Percentiles rank a stretch among this genome's conserved stretches.
phyloP scores from a whole-genome alignment of 352 stramenopile genomes.

The Phytophthora citrophthora region DNA sequence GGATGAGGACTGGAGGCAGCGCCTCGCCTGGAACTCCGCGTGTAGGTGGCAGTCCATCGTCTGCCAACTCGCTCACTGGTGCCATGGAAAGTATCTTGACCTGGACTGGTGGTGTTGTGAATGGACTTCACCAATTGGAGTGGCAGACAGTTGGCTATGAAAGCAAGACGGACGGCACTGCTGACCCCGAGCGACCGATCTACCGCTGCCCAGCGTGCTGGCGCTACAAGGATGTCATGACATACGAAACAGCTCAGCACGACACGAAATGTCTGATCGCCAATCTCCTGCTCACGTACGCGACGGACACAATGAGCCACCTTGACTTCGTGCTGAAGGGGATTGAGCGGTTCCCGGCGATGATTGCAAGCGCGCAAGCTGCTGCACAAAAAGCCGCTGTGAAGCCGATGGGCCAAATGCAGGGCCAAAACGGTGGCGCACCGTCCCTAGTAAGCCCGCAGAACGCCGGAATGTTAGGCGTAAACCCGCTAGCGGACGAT shows the following conservation, averaged over 20 bases:
- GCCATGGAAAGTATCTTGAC: constrained; percentile 79
- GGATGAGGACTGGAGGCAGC: constrained; percentile 53
- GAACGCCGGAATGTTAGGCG: constrained; percentile 38
- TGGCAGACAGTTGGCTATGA: constrained; percentile 86
- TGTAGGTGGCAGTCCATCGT: constrained; percentile 33
- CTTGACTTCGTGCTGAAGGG: constrained; percentile 83
- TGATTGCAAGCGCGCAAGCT: constrained; percentile 59
- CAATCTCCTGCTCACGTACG: constrained; percentile 82
- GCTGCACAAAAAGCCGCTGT: constrained; percentile 54
- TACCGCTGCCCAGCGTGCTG: constrained; percentile 85
- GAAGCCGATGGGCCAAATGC: constrained; percentile 44
- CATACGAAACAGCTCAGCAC: constrained; percentile 82
- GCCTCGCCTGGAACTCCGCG: constrained; percentile 37
- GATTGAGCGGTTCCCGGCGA: constrained; percentile 71
- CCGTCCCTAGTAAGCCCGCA: constrained; percentile 59
- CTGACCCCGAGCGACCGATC: constrained; percentile 76
- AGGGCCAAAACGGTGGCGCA: constrained; percentile 24
- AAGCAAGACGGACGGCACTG: constrained; percentile 70
- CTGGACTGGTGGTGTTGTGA: constrained; percentile 77
- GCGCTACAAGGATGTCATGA: constrained; percentile 88
- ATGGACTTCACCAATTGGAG: constrained; percentile 80
- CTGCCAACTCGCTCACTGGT: constrained; percentile 53
- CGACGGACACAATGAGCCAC: constrained; percentile 79
- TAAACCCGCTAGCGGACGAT: constrained; percentile 41
- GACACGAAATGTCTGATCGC: constrained; percentile 87